These are phyloP conservation scores for Austropuccinia psidii DNA, from an alignment of 1,284 basidiomycete genomes.

Conservation along the genomic window DNA sequence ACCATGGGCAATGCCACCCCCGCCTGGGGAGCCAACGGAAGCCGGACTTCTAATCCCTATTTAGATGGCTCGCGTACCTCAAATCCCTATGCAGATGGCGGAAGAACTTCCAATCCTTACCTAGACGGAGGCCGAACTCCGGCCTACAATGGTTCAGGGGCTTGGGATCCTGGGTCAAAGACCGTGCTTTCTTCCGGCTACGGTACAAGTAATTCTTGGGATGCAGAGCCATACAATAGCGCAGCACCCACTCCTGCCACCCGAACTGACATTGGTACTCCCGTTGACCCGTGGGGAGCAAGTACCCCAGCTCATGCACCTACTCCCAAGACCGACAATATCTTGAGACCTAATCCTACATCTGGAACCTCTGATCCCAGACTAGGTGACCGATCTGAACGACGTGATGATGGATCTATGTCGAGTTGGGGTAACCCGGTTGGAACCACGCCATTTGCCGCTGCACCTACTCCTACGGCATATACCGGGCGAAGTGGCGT, in stretches of 20 bases:
- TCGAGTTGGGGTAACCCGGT: constrained; percentile 40
- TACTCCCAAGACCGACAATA: constrained; percentile 23
- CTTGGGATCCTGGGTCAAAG: constrained; percentile 47
- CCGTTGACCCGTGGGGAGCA: constrained; percentile 39
- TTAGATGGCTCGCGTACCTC: constrained; percentile 59
- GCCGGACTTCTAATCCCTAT: constrained; percentile 52
- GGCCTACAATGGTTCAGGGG: constrained; percentile 46
- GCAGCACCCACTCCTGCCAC: constrained; percentile 35
- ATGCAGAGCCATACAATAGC: constrained; percentile 37
- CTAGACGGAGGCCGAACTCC: constrained; percentile 50
- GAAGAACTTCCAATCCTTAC: constrained; percentile 66
- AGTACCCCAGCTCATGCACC: constrained; percentile 16
- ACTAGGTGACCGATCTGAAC: constrained; percentile 39
- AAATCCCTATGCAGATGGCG: constrained; percentile 54
- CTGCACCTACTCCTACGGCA: constrained; percentile 40
- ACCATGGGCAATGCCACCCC: constrained; percentile 38
- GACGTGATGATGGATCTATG: constrained; percentile 41
- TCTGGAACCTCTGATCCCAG: constrained; percentile 20
- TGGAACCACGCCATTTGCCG: constrained; percentile 42
- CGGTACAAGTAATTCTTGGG: constrained; percentile 39
- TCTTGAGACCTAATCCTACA: constrained; percentile 21
- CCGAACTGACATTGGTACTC: constrained; percentile 37
- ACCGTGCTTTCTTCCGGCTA: constrained; percentile 39
- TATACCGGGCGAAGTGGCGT: constrained; percentile 40
- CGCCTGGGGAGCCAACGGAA: constrained; percentile 38